phyloP scores from a whole-genome alignment of 108 stramenopile genomes.

The Nitzschia putrida region DNA sequence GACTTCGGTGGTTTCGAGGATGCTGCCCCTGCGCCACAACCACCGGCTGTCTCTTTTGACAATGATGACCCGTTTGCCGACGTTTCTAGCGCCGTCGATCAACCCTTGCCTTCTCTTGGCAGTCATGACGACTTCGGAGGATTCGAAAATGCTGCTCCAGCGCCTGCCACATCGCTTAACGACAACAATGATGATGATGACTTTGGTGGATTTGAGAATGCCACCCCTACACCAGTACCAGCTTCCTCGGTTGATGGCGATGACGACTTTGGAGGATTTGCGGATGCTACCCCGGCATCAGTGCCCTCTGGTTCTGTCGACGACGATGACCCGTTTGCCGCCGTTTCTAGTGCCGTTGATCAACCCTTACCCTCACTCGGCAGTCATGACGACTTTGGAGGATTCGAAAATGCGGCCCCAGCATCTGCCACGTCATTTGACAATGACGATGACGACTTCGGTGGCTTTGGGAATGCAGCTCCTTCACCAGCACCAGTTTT shows the following conservation, averaged over 20 bases:
- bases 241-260: not conserved
- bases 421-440: not conserved
- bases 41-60: too few species aligned
- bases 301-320: not conserved
- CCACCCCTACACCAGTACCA: too few species aligned
- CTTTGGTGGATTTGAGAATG: not conserved
- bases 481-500: not conserved
- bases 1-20: too few species aligned
- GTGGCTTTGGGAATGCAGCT: slow-evolving; percentile 5
- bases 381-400: slow-evolving; percentile 33
- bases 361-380: not conserved
- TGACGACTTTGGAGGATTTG: slow-evolving; percentile 49
- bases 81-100: too few species aligned
- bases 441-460: slow-evolving; percentile 40
- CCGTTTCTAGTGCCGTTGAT: not conserved
- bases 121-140: slow-evolving; percentile 49
- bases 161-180: not conserved
- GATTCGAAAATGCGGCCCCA: slow-evolving; percentile 11
- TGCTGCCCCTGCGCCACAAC: too few species aligned
- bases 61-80: too few species aligned
- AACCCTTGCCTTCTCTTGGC: not conserved
- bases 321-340: slow-evolving; percentile 9
- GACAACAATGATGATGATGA: not conserved
- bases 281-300: not conserved
- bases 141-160: slow-evolving; percentile 21